Evolutionary conservation across 148 eudicot species (phyloP).

Genomic region (Fagopyrum tataricum): DNA sequence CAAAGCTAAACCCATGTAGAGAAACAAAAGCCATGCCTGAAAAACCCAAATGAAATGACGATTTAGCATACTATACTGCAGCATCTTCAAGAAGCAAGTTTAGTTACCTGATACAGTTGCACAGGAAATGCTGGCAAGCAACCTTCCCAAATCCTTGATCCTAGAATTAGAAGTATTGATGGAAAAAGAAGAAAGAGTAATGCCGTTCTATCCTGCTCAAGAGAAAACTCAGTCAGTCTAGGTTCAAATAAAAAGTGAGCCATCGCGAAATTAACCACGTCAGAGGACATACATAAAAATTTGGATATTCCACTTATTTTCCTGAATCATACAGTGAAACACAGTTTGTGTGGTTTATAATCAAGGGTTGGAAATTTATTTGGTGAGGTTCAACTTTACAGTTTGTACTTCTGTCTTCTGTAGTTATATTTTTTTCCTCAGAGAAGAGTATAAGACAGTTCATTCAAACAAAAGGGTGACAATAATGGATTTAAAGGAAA

Average conservation of each 20-base stretch:
- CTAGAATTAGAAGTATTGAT: slow-evolving; percentile 46
- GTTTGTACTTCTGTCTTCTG: not conserved
- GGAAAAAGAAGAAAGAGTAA: slow-evolving; percentile 82
- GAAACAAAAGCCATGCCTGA: slow-evolving; percentile 92
- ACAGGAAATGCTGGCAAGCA: slow-evolving; percentile 97
- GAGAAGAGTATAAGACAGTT: not conserved
- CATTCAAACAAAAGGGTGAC: not conserved
- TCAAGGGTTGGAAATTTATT: not conserved
- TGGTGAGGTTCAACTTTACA: not conserved
- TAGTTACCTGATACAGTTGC: slow-evolving; percentile 77
- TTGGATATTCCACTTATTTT: not conserved
- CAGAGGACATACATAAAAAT: not conserved
- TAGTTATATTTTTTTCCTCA: not conserved
- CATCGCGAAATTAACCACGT: not conserved
- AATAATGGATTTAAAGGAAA: not conserved
- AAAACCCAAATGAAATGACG: slow-evolving; percentile 16
- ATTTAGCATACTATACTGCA: not conserved
- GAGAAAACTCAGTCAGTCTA: slow-evolving; percentile 1
- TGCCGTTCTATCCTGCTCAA: slow-evolving; percentile 86
- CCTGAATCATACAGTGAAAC: not conserved
- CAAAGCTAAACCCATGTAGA: slow-evolving; percentile 89
- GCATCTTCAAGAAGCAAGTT: not conserved
- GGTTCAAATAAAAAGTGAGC: not conserved
- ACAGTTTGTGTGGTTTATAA: not conserved
- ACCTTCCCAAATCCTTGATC: slow-evolving; percentile 71